These are phyloP conservation scores for Lodderomyces orthopsilosis DNA, from an alignment of 1,139 yeast genomes.

Conservation along the genomic window DNA sequence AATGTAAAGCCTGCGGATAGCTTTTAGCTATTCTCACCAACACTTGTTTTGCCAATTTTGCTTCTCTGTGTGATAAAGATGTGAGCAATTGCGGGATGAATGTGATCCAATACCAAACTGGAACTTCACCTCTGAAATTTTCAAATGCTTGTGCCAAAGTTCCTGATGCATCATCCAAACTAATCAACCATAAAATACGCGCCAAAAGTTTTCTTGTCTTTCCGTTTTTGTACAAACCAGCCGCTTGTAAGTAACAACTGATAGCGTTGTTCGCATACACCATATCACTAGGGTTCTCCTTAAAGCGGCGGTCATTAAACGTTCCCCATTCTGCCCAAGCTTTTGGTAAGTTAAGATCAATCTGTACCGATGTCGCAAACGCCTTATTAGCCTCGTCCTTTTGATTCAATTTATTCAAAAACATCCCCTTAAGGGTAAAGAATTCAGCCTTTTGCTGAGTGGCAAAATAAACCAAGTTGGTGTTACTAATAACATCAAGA, in stretches of 20 bases:
- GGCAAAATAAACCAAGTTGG: slow-evolving; percentile 92
- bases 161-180: slow-evolving; percentile 84
- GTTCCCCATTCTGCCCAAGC: slow-evolving; percentile 99
- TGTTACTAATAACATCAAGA: slow-evolving; percentile 92
- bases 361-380: slow-evolving; percentile 95
- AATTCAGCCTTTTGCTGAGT: slow-evolving; percentile 98
- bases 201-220: slow-evolving; percentile 87
- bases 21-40: slow-evolving; percentile 90
- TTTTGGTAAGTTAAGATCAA: slow-evolving; percentile 88
- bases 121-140: slow-evolving; percentile 91
- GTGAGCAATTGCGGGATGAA: slow-evolving; percentile 92
- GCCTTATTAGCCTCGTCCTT: slow-evolving; percentile 97
- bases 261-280: slow-evolving; percentile 91
- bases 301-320: slow-evolving; percentile 85
- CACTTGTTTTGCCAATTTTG: slow-evolving; percentile 80
- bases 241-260: slow-evolving; percentile 95
- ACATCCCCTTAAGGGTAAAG: slow-evolving; percentile 96
- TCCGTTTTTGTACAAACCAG: slow-evolving; percentile 90
- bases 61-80: slow-evolving; percentile 87
- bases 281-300: slow-evolving; percentile 80
- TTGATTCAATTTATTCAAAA: slow-evolving; percentile 82
- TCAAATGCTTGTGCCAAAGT: slow-evolving; percentile 86
- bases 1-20: slow-evolving; percentile 95
- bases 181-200: slow-evolving; percentile 88
- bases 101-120: slow-evolving; percentile 99